These are phyloP conservation scores for Phylloboletellus chloephorus DNA, from an alignment of 1,284 basidiomycete genomes.

Conservation along the genomic window DNA sequence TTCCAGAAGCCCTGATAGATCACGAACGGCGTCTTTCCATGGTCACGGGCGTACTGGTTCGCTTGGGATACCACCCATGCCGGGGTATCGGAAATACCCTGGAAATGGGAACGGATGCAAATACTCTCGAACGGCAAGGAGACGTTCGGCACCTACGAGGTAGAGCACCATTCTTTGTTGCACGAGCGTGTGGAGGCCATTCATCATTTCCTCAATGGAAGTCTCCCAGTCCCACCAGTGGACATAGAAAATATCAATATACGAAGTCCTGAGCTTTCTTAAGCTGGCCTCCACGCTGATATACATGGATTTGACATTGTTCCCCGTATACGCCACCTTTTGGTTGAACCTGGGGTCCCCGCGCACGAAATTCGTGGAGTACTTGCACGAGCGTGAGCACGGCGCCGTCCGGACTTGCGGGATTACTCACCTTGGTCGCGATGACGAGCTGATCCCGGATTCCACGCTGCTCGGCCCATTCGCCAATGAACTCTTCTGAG, in stretches of 20 bases:
- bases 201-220: conserved; percentile 8
- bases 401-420: too few relatives aligned
- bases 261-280: too few relatives aligned
- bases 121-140: neutral
- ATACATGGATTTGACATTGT: conserved; percentile 10
- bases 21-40: conserved; percentile 43
- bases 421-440: conserved; percentile 42
- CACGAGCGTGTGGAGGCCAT: too few relatives aligned
- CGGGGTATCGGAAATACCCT: conserved; percentile 38
- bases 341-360: conserved; percentile 3
- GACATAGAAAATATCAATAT: too few relatives aligned
- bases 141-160: conserved; percentile 1
- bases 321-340: conserved; percentile 2
- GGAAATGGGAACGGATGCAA: too few relatives aligned
- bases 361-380: conserved; percentile 6
- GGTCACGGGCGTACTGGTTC: conserved; percentile 46
- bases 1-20: conserved; percentile 53
- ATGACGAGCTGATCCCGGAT: conserved; percentile 53
- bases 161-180: conserved; percentile 12
- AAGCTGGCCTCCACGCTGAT: too few relatives aligned
- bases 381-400: conserved; percentile 1
- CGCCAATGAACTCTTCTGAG: conserved; percentile 25
- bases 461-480: conserved; percentile 47
- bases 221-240: conserved; percentile 23
- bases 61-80: conserved; percentile 48